These are phyloP conservation scores for Lentinula boryana DNA, from an alignment of 768 basidiomycete genomes.

Conservation along the genomic window DNA sequence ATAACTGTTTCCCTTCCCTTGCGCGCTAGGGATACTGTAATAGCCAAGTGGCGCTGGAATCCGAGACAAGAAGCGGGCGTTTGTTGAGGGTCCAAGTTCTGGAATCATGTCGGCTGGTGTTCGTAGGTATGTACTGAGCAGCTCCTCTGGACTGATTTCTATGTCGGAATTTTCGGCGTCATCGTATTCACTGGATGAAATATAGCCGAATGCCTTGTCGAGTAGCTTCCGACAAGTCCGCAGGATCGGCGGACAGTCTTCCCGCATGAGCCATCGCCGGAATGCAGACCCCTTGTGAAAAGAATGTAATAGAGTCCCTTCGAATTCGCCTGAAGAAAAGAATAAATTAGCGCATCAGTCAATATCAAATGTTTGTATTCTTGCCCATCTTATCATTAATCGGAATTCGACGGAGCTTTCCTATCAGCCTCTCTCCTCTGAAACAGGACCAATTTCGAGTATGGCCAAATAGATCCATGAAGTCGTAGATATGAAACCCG, in stretches of 20 bases:
- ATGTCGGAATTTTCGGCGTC: neutral
- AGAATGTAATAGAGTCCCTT: constrained; percentile 10
- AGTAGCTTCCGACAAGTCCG: neutral
- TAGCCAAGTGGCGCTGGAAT: neutral
- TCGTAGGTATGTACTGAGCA: too few relatives aligned
- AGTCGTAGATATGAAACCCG: constrained; percentile 13
- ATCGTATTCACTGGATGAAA: too few relatives aligned
- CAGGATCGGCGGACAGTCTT: constrained; percentile 8
- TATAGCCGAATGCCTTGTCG: neutral
- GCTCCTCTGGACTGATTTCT: too few relatives aligned
- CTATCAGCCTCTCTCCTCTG: constrained; percentile 18
- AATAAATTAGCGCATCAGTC: too few relatives aligned
- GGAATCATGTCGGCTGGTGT: too few relatives aligned
- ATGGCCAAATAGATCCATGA: constrained; percentile 7
- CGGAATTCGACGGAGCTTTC: constrained; percentile 13
- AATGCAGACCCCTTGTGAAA: constrained; percentile 11
- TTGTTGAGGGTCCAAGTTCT: too few relatives aligned
- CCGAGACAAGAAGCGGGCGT: neutral
- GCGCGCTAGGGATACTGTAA: neutral
- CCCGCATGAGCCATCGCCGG: constrained; percentile 8
- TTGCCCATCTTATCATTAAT: constrained; percentile 19
- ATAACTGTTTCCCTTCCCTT: neutral
- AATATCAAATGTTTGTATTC: neutral
- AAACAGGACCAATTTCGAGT: constrained; percentile 18
- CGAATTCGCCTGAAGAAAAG: constrained; percentile 4